Base-by-base conservation (phyloP, 2,329 filamentous ascomycete species). In the Mycogone perniciosa region DNA sequence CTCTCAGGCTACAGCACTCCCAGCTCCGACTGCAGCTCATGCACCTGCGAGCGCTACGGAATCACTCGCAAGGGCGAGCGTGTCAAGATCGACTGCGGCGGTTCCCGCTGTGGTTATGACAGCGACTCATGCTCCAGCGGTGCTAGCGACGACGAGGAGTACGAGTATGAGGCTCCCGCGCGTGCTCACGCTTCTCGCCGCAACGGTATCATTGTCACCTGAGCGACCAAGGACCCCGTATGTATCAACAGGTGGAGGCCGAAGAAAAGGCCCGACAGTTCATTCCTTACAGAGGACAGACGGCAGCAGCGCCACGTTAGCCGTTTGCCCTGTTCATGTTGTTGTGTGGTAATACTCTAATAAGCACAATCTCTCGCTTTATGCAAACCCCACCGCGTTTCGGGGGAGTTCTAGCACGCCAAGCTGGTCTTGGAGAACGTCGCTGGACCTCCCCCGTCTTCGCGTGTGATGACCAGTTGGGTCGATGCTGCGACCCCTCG, bases 61-160 rank as follows among this genome's bases (percentile, higher is more conserved):
- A 95, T 97, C 76, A 96, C 91, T 58, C 88, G 90, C 73, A 85
- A 86, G 70, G 90, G 91, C 66, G 87, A 95, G 71, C 85, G 91
- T 64, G 87, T 97, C 80, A 93, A 92, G 81, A 84, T 96, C 69
- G 91, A 96, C 81, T 97, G 92, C 66, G 90, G 90, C 61, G 92
- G 92, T 60, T 77, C 84, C 55, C 85, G 89, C 67, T 96, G 92
- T 73, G 88, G 89, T 64, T 93, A 88, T 73, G 85, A 88, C 63
- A 82, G 86, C 54, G 80, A 77, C 56, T 80, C 75, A 50, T 89
- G 85, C 76, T 89, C 84, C 59, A 86, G 79, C 61, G 85, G 85
- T 60, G 72, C 60, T 53, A 74, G 64, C 62, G 84, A 85, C 56
- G 81, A 84, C 62, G 80, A 80, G 58, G 71, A 72, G 54, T 81